A percentile compares a stretch with the other conserved stretches of the same genome.
Conservation (phyloP, 768 basidiomycete genomes). For the Lactifluus subvellereus region DNA sequence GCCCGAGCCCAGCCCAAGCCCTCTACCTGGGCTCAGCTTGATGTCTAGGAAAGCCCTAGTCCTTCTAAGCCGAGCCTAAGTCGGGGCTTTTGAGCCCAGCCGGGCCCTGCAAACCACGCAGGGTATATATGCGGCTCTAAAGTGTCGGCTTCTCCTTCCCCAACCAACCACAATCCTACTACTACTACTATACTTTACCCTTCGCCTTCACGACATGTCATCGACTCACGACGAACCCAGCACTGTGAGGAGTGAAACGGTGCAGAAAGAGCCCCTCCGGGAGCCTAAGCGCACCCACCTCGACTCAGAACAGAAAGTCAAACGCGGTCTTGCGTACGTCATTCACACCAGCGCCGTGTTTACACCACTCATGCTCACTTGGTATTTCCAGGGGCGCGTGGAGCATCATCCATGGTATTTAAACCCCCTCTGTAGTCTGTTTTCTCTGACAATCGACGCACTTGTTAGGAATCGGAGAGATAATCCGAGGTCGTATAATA, state of each 20-base stretch:
- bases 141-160: neutral
- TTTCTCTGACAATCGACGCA: neutral
- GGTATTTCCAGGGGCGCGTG: neutral
- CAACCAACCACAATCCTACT: no score
- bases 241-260: neutral
- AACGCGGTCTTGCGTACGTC: conserved; percentile 11
- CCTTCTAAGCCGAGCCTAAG: no score
- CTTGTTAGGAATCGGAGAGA: conserved; percentile 12
- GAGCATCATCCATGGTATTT: conserved; percentile 11
- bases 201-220: conserved; percentile 3
- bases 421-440: no score
- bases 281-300: neutral
- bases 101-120: no score
- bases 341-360: neutral
- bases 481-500: conserved; percentile 7
- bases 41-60: no score
- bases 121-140: neutral
- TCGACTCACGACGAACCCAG: neutral
- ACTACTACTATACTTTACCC: no score
- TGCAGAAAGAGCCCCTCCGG: neutral
- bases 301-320: neutral
- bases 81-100: no score
- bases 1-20: no score
- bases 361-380: neutral
- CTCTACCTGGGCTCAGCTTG: no score